Evolutionary conservation across 2,329 filamentous ascomycete species (phyloP).

Genomic region (Tolypocladium nubicola): DNA sequence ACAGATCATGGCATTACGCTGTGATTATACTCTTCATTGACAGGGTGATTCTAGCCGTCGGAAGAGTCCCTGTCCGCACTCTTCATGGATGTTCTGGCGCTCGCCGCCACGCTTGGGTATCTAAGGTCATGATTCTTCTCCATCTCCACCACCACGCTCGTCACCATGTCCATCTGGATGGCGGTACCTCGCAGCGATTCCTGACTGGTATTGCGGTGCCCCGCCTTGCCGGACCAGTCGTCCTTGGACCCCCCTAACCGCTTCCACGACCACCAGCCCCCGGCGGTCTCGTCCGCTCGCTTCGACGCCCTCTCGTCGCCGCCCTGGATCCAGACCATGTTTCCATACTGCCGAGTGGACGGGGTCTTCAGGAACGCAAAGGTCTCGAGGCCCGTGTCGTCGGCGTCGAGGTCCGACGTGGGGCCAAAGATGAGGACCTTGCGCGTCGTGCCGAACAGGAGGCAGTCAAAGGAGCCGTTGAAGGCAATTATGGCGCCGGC

Average conservation of each 20-base stretch:
- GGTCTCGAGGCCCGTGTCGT: constrained; percentile 38
- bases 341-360: constrained; percentile 25
- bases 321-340: constrained; percentile 27
- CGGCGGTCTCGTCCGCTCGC: constrained; percentile 6
- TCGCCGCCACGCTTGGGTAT: constrained; percentile 12
- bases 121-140: constrained; percentile 16
- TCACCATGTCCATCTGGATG: constrained; percentile 34
- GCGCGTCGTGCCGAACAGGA: constrained; percentile 41
- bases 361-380: constrained; percentile 39
- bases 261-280: constrained; percentile 18
- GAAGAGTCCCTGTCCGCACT: constrained; percentile 15
- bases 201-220: constrained; percentile 14
- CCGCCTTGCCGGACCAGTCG: constrained; percentile 4
- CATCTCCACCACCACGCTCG: constrained; percentile 28
- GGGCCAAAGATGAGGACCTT: constrained; percentile 39
- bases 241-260: constrained; percentile 3
- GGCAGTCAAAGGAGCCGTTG: constrained; percentile 44
- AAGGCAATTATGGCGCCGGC: constrained; percentile 48
- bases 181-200: constrained; percentile 24
- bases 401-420: constrained; percentile 22
- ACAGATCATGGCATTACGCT: too few relatives aligned
- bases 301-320: constrained; percentile 7
- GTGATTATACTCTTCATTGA: neutral
- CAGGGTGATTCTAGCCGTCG: neutral
- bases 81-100: constrained; percentile 14